These are phyloP conservation scores for Hygrophoropsis aurantiaca DNA, from an alignment of 768 basidiomycete genomes.

Conservation along the genomic window DNA sequence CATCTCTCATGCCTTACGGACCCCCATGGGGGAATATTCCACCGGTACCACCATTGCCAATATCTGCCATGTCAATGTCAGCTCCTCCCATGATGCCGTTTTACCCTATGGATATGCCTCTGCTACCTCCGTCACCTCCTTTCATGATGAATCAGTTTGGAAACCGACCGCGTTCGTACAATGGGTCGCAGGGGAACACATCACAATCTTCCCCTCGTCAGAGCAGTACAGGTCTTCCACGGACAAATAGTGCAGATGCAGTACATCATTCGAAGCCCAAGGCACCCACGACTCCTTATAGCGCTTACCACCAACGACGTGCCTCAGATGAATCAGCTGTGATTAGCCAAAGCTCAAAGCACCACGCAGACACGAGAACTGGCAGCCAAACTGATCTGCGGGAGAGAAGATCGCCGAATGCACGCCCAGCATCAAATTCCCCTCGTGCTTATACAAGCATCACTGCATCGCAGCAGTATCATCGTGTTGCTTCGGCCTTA, in stretches of 20 bases:
- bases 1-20: slow-evolving; percentile 25
- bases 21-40: slow-evolving; percentile 19
- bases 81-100: slow-evolving; percentile 39
- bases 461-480: slow-evolving; percentile 19
- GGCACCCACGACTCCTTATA: slow-evolving; percentile 17
- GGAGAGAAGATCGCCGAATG: slow-evolving; percentile 7
- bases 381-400: slow-evolving; percentile 18
- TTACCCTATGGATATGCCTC: slow-evolving; percentile 59
- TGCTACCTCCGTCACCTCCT: slow-evolving; percentile 71
- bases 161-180: slow-evolving; percentile 37
- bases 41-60: slow-evolving; percentile 27
- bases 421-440: background rate
- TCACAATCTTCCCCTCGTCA: slow-evolving; percentile 23
- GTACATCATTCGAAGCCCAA: slow-evolving; percentile 14
- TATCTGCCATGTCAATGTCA: slow-evolving; percentile 31
- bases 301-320: slow-evolving; percentile 22
- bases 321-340: slow-evolving; percentile 29
- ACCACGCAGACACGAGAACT: slow-evolving; percentile 8
- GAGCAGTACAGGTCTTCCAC: slow-evolving; percentile 16
- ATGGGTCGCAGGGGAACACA: slow-evolving; percentile 30
- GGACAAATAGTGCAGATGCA: slow-evolving; percentile 25
- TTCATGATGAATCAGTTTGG: slow-evolving; percentile 69
- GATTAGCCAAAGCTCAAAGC: slow-evolving; percentile 7
- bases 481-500: slow-evolving; percentile 14
- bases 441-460: slow-evolving; percentile 9